A percentile compares a stretch with the other conserved stretches of the same genome.
Conservation (phyloP, 768 basidiomycete species). For the Leccinum uliginosum region DNA sequence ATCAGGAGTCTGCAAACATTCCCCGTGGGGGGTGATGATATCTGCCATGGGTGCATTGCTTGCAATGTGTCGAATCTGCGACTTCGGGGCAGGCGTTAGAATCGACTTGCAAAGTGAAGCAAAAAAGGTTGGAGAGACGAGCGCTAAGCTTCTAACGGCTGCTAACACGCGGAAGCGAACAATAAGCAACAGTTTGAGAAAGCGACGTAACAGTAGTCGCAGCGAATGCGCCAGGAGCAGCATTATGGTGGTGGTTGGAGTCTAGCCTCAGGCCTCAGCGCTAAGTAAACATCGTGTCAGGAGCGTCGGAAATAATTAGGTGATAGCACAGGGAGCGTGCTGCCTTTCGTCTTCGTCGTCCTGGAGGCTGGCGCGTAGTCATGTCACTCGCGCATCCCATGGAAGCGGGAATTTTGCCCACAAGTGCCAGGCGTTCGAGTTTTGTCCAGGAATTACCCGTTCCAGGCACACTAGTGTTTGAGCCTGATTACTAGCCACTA, state of each 20-base stretch:
- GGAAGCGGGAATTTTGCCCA: no score
- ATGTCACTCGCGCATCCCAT: no score
- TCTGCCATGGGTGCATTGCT: background rate
- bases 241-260: background rate
- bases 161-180: background rate
- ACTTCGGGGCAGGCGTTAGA: background rate
- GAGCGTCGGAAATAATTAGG: background rate
- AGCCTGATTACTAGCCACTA: background rate
- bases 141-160: background rate
- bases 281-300: background rate
- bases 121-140: background rate
- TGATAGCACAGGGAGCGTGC: no score
- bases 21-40: background rate
- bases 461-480: no score
- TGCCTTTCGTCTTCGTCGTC: no score
- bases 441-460: no score
- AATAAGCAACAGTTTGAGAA: slow-evolving; percentile 3
- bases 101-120: slow-evolving; percentile 7
- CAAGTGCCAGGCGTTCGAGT: no score
- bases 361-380: no score
- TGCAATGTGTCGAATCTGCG: background rate
- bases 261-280: no score
- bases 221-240: background rate
- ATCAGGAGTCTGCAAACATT: background rate
- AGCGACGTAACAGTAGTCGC: background rate